phyloP scores from a whole-genome alignment of 2,329 filamentous ascomycete genomes.

The Fusarium robinianum region DNA sequence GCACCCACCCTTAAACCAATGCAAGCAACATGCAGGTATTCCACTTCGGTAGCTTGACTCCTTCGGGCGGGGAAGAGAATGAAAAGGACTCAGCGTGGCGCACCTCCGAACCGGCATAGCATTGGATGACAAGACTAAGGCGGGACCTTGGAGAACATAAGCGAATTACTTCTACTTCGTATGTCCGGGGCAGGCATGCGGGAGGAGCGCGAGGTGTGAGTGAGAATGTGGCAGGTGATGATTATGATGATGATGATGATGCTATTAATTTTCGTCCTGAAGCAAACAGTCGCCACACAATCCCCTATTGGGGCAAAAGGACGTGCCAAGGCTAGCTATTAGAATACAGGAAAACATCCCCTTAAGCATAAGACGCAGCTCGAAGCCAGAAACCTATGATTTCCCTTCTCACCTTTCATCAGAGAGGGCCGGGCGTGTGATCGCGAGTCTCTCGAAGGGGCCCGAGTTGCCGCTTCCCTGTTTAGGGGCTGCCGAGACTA shows the following conservation, averaged over 20 bases:
- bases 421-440: neutral
- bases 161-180: no score
- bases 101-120: constrained; percentile 27
- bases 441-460: neutral
- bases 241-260: neutral
- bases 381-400: no score
- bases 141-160: no score
- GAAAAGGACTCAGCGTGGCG: constrained; percentile 28
- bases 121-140: constrained; percentile 29
- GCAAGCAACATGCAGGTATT: constrained; percentile 23
- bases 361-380: no score
- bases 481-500: constrained; percentile 9
- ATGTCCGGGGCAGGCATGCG: no score
- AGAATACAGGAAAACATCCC: neutral
- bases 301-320: neutral
- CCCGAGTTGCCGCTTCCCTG: constrained; percentile 1
- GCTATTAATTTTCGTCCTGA: neutral
- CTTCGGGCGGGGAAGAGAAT: no score
- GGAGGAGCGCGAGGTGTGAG: no score
- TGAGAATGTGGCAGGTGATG: neutral
- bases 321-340: neutral
- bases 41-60: neutral
- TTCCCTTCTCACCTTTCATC: no score
- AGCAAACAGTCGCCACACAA: neutral
- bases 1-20: constrained; percentile 17